Percentiles rank a stretch among this genome's conserved stretches.
Conservation (phyloP, 306 rosid genomes). For the Lathyrus tuberosus region DNA sequence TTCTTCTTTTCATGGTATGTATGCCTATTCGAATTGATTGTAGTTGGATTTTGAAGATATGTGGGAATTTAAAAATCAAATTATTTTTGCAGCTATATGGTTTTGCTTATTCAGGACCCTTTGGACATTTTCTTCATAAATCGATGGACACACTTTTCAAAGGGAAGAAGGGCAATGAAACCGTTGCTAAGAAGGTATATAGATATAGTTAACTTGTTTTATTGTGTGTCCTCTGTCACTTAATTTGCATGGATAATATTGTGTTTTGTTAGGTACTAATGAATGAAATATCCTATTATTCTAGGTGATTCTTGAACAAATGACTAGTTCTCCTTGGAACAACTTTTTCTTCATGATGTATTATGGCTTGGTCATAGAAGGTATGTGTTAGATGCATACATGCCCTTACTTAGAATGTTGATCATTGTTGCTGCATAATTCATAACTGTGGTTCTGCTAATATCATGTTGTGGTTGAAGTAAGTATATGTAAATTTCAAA, state of each 20-base stretch:
- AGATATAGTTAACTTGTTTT: background rate
- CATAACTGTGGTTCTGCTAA: constrained; percentile 12
- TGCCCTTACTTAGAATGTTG: background rate
- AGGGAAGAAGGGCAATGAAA: constrained; percentile 73
- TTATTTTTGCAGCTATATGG: constrained; percentile 80
- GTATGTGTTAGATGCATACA: constrained; percentile 39
- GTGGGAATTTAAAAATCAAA: constrained; percentile 22
- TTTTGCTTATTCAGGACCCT: constrained; percentile 83
- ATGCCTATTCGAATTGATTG: too few relatives aligned
- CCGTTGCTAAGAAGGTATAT: constrained; percentile 79
- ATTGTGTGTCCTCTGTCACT: constrained; percentile 5
- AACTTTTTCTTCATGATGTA: constrained; percentile 82
- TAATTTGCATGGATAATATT: constrained; percentile 15
- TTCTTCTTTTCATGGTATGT: constrained; percentile 82
- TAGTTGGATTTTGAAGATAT: constrained; percentile 15
- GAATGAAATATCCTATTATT: constrained; percentile 33
- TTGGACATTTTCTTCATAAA: constrained; percentile 90
- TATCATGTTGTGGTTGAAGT: too few relatives aligned
- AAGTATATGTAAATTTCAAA: constrained; percentile 21
- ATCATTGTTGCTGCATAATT: constrained; percentile 2
- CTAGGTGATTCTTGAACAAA: constrained; percentile 88
- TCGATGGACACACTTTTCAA: constrained; percentile 80
- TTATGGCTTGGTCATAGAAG: constrained; percentile 92
- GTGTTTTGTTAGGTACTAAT: constrained; percentile 37
- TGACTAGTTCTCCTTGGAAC: constrained; percentile 87